phyloP scores from a whole-genome alignment of 768 basidiomycete species.

The Megacollybia marginata region DNA sequence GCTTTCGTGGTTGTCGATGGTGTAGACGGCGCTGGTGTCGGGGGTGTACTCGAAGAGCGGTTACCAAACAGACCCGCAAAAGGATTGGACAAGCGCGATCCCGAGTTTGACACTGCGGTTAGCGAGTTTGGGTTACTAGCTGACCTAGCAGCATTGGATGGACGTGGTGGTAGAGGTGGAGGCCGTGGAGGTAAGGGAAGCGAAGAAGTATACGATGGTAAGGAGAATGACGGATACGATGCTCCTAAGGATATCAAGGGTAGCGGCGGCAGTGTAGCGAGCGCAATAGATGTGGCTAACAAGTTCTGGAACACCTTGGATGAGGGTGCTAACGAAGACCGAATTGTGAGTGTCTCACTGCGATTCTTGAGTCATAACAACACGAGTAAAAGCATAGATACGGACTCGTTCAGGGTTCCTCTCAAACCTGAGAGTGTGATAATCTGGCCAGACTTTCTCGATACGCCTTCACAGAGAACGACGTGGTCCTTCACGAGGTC shows the following conservation, averaged over 20 bases:
- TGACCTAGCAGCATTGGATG: constrained; percentile 9
- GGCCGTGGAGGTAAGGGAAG: constrained; percentile 43
- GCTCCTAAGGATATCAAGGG: constrained; percentile 29
- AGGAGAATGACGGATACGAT: constrained; percentile 39
- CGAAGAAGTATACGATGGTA: constrained; percentile 37
- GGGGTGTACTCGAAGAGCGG: constrained; percentile 19
- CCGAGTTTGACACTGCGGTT: no score
- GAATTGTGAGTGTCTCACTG: constrained; percentile 8
- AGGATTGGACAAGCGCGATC: constrained; percentile 56
- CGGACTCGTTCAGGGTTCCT: constrained; percentile 59
- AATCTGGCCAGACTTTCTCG: constrained; percentile 37
- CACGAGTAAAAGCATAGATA: constrained; percentile 5
- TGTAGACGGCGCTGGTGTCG: constrained; percentile 15
- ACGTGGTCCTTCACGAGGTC: constrained; percentile 85
- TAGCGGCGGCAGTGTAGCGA: constrained; percentile 47
- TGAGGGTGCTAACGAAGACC: constrained; percentile 11
- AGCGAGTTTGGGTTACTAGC: constrained; percentile 8
- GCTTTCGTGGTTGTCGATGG: constrained; percentile 18
- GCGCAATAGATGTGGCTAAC: constrained; percentile 22
- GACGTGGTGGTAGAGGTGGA: constrained; percentile 27
- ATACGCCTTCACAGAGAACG: constrained; percentile 49
- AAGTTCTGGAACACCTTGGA: constrained; percentile 11
- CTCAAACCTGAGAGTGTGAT: constrained; percentile 82
- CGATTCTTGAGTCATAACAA: constrained; percentile 2
- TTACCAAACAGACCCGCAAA: constrained; percentile 76